phyloP scores from a whole-genome alignment of 768 basidiomycete species.

The Lactifluus subvellereus region DNA sequence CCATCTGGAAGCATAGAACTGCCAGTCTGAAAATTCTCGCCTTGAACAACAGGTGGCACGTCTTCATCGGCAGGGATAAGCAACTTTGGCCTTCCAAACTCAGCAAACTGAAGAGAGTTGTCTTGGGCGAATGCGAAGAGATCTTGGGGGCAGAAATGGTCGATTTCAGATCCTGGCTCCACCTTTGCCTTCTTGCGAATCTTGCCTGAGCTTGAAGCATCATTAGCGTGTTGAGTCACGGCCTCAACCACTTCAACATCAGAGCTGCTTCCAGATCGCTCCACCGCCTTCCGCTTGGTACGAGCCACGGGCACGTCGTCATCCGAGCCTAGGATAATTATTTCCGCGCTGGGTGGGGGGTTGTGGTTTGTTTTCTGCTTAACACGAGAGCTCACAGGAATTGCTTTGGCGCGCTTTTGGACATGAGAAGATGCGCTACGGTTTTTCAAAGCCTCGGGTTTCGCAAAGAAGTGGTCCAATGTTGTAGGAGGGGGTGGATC shows the following conservation, averaged over 20 bases:
- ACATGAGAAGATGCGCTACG: background rate
- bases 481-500: slow-evolving; percentile 12
- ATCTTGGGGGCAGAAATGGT: background rate
- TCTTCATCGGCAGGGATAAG: slow-evolving; percentile 1
- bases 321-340: slow-evolving; percentile 33
- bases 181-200: slow-evolving; percentile 6
- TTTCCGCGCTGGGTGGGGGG: slow-evolving; percentile 17
- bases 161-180: background rate
- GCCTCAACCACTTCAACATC: slow-evolving; percentile 25
- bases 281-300: slow-evolving; percentile 17
- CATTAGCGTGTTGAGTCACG: background rate
- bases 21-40: background rate
- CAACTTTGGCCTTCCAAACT: slow-evolving; percentile 16
- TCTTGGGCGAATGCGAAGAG: background rate
- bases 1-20: background rate
- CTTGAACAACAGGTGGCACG: background rate
- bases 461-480: slow-evolving; percentile 21
- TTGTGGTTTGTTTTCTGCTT: slow-evolving; percentile 1
- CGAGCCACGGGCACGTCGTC: slow-evolving; percentile 23
- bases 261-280: slow-evolving; percentile 9
- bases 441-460: background rate
- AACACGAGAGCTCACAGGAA: slow-evolving; percentile 1
- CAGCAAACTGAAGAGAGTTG: background rate
- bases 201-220: background rate
- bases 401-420: slow-evolving; percentile 1